Base-by-base conservation (phyloP, 441 rosid species). In the Croton setiger region DNA sequence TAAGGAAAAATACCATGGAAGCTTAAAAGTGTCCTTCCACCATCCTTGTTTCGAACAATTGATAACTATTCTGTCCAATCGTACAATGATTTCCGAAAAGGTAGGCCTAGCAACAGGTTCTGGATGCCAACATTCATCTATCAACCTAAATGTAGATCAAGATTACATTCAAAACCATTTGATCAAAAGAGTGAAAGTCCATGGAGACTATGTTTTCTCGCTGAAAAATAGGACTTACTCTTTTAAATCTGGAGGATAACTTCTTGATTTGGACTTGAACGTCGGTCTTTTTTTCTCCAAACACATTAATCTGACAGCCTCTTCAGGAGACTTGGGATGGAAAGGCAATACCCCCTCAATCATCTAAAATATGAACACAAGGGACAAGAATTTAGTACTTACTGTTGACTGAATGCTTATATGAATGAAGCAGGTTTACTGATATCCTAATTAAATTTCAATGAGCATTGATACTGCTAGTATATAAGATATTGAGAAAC, bases 291-390 rank as follows among this genome's bases (percentile, higher is more conserved):
- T 78, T 77, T 88, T 86, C 79, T 92, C 96, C 39, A 78, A 31
- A 75, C 92, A 87, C 86, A 92, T 85, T 75, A 90, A 66, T 73
- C 72, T 88, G 63, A 82, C 79, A 41, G 83, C 90, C 77, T 94
- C 99, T 83, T 85, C 90, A 33, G 85, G 83, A 57, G 92, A 71
- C 78, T 79, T 88, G 59, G 91, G 91, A 81, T 88, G 82, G 82
- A 94, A 94, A 66, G 98, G 99, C 52, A 74, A 86, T 23, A 83
- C 81, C 77, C 98, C 99, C 77, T 94, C 99, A 54, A 92, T 81
- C 98, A 92, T 94, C 98, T 93, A 76, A 72, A 68, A 54, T 69
- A 70, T 35, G 54, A 60, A 48, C 4, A 36, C 18, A 60, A 48
- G n/a, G 12, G 39, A 54, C 10, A 23, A 21, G 63, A 23, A 39